These are phyloP conservation scores for Backusella sp. DNA, from an alignment of 192 early-diverging fungal species.

Conservation along the genomic window DNA sequence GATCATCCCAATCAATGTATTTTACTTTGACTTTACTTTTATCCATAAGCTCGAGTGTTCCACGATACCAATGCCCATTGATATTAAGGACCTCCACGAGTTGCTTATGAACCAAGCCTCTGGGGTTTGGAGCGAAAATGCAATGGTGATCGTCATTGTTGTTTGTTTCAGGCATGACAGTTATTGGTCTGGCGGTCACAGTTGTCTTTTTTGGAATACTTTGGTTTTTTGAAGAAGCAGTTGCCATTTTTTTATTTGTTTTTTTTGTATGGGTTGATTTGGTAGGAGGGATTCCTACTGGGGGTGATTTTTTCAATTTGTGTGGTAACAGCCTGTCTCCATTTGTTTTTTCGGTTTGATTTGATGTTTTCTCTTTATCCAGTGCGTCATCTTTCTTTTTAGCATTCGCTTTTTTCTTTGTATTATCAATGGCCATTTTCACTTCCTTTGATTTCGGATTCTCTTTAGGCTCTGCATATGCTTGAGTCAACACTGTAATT, in stretches of 20 bases:
- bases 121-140: constrained; percentile 34
- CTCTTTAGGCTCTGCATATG: not conserved
- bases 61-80: constrained; percentile 52
- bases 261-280: constrained; percentile 15
- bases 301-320: not conserved
- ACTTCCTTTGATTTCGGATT: not conserved
- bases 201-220: not conserved
- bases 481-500: not conserved
- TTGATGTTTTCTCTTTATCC: not conserved
- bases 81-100: constrained; percentile 44
- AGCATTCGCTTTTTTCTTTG: not conserved
- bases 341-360: not conserved
- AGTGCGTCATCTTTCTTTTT: not conserved
- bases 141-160: constrained; percentile 1
- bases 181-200: constrained; percentile 18
- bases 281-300: constrained; percentile 7
- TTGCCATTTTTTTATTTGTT: constrained; percentile 20
- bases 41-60: constrained; percentile 38
- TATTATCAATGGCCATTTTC: not conserved
- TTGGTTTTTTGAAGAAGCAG: not conserved
- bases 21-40: constrained; percentile 45
- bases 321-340: not conserved
- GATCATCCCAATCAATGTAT: constrained; percentile 47
- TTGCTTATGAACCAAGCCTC: constrained; percentile 38
- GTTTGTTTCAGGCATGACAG: constrained; percentile 36